Evolutionary conservation across 345 rosid genomes (phyloP).

Genomic region (Limnanthes douglasii): DNA sequence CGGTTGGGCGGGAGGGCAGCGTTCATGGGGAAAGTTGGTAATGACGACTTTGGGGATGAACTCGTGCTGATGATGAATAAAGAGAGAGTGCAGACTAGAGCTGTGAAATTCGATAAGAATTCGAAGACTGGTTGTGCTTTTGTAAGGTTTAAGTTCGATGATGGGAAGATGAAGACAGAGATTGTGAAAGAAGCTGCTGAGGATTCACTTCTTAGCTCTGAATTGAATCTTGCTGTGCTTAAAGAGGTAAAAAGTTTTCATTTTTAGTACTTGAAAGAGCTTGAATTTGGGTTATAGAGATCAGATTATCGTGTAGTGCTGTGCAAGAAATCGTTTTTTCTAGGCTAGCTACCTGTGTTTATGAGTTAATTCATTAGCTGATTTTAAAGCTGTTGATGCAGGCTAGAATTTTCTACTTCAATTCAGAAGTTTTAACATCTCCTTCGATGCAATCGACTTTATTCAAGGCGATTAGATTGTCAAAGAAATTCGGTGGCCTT

Average conservation of each 20-base stretch:
- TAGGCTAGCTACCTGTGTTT: neutral
- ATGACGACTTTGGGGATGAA: slow-evolving; percentile 55
- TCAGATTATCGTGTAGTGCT: neutral
- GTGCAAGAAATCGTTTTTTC: neutral
- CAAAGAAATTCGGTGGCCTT: slow-evolving; percentile 67
- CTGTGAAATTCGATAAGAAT: slow-evolving; percentile 45
- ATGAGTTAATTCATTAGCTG: neutral
- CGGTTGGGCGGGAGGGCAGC: slow-evolving; percentile 90
- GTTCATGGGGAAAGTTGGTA: slow-evolving; percentile 85
- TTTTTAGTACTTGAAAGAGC: neutral
- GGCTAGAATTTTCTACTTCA: slow-evolving; percentile 86
- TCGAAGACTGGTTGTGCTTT: slow-evolving; percentile 46
- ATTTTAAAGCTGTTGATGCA: slow-evolving; percentile 16
- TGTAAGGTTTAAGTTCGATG: slow-evolving; percentile 49
- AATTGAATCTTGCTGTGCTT: slow-evolving; percentile 59
- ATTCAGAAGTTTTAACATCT: slow-evolving; percentile 53
- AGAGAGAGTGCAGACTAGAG: slow-evolving; percentile 81
- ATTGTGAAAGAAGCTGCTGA: slow-evolving; percentile 59
- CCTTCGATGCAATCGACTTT: slow-evolving; percentile 41
- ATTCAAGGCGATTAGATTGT: slow-evolving; percentile 48
- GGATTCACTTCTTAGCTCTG: slow-evolving; percentile 52
- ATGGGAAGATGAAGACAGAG: slow-evolving; percentile 65
- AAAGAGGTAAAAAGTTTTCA: slow-evolving; percentile 45
- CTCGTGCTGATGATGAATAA: slow-evolving; percentile 66
- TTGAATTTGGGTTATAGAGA: neutral